Evolutionary conservation across 495 filamentous ascomycete genomes (phyloP), one percentile per base, ranked within the genome.

Genomic region (Rostrohypoxylon terebratum): DNA sequence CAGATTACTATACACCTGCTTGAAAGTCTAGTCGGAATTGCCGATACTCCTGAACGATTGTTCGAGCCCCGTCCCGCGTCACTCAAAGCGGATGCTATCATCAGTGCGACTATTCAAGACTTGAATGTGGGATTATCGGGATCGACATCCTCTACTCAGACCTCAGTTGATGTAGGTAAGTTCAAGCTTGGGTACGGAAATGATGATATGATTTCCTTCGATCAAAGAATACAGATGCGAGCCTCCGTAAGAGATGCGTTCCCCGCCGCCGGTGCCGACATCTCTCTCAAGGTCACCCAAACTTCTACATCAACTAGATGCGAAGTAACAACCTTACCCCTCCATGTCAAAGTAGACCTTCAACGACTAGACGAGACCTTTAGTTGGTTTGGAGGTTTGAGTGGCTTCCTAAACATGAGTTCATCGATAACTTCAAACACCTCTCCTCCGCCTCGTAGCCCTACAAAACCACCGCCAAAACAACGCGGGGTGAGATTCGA

Each of bases 321-420:
- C 23, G 87, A 91, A n/a, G 73, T 97, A n/a, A 86, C 85, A n/a
- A 97, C 94, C 1, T 84, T 96, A 13, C 94, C 95, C 1, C 78
- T 98, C 1, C 88, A 91, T 60, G 65, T 98, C 5, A 87, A 87
- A 63, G 76, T 98, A 28, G 92, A 98, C 79, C 83, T 97, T 10
- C 90, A 90, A 68, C 88, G 87, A 42, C 75, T 98, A 11, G 96
- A 99, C 70, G 95, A 97, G 58, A 91, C 91, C 4, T 87, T 98
- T 58, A 87, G 89, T 33, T 94, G 92, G 85, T 92, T 98, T 76
- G 96, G 96, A 14, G 96, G 96, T 0, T 82, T 99, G 18, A 98
- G 95, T 75, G 93, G 93, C 67, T 91, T 99, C 48, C 81, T 99
- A 33, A 95, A 94, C 69, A 87, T 97, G 69, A 90, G 94, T 57